phyloP scores from a whole-genome alignment of 305 asterid species.

The Fraxinus platypoda region DNA sequence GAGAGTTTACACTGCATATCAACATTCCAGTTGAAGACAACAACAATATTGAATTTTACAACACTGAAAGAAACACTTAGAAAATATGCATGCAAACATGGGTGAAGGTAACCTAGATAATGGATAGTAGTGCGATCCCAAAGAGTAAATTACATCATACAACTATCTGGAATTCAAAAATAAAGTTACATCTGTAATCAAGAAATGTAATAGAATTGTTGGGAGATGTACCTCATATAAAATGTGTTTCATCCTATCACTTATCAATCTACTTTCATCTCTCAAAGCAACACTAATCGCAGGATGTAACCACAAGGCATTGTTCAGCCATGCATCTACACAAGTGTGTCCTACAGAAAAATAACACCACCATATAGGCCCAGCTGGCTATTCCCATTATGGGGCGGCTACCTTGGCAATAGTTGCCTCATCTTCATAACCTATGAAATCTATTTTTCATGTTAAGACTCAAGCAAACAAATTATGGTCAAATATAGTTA shows the following conservation, averaged over 20 bases:
- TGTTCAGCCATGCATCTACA: too few species aligned
- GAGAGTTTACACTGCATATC: not conserved
- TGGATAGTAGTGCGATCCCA: not conserved
- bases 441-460: constrained; percentile 31
- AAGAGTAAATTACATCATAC: not conserved
- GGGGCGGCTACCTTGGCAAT: constrained; percentile 90
- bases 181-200: constrained; percentile 5
- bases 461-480: too few species aligned
- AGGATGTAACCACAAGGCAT: constrained; percentile 88
- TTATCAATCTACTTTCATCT: constrained; percentile 80
- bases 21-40: not conserved
- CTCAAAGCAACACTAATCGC: constrained; percentile 74
- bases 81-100: not conserved
- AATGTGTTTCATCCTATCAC: constrained; percentile 83
- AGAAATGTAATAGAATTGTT: constrained; percentile 12
- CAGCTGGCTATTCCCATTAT: constrained; percentile 81
- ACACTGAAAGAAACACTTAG: not conserved
- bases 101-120: not conserved
- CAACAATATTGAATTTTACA: not conserved
- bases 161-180: too few species aligned
- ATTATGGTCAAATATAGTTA: too few species aligned
- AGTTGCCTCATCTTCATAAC: constrained; percentile 66
- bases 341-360: constrained; percentile 70
- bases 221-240: constrained; percentile 64
- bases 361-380: constrained; percentile 96